A percentile compares a stretch with the other conserved stretches of the same genome.
Conservation (phyloP, 1,284 basidiomycete species). For the Leccinum subspadiceum region DNA sequence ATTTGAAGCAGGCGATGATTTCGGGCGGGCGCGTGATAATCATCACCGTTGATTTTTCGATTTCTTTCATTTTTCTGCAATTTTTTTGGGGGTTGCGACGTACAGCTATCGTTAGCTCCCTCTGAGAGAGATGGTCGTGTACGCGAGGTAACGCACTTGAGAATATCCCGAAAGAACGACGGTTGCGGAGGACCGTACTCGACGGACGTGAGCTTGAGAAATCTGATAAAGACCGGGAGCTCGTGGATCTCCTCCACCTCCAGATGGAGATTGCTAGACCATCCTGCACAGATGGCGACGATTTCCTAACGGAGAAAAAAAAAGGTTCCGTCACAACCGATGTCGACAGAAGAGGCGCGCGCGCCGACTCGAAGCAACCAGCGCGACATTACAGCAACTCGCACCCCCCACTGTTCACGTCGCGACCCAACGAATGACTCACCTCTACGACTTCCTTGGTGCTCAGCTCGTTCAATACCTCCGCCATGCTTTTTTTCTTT, state of each 20-base stretch:
- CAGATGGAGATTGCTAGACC: constrained; percentile 52
- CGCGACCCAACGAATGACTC: not conserved
- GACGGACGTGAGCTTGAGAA: constrained; percentile 38
- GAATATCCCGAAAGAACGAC: constrained; percentile 40
- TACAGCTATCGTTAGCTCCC: not conserved
- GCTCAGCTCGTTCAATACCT: constrained; percentile 23
- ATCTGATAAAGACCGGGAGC: constrained; percentile 42
- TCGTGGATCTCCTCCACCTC: constrained; percentile 52
- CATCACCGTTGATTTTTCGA: constrained; percentile 38
- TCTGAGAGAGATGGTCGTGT: not conserved
- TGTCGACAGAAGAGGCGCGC: not conserved
- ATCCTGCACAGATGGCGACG: constrained; percentile 49
- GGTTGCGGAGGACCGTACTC: constrained; percentile 41
- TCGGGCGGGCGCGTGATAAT: constrained; percentile 71
- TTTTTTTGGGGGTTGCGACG: not conserved
- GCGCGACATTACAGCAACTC: not conserved
- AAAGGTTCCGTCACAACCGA: not conserved
- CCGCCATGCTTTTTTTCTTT: constrained; percentile 1
- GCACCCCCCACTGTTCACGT: not conserved
- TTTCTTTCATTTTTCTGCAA: constrained; percentile 34
- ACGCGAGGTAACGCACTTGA: constrained; percentile 39
- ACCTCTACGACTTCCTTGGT: constrained; percentile 26
- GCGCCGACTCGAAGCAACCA: not conserved
- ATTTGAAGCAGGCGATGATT: constrained; percentile 56
- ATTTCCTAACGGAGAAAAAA: constrained; percentile 41